Base-by-base conservation (phyloP, 495 filamentous ascomycete species). In the Tuber brumale region DNA sequence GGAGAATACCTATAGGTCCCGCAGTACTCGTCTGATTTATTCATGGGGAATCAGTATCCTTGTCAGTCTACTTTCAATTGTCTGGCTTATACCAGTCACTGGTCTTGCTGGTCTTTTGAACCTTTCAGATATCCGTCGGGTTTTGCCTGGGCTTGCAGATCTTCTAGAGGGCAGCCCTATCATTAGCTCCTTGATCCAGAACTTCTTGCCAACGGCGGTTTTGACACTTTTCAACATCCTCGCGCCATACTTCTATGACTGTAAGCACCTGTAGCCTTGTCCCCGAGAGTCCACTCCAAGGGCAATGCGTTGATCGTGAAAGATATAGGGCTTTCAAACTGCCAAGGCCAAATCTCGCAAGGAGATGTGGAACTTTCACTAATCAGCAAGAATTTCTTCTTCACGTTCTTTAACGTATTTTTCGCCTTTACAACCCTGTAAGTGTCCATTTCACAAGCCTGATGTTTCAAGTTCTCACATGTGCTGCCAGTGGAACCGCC, bases 331-430 rank as follows among this genome's bases (percentile, higher is more conserved):
- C 88, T 98, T 35, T 93, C 95, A 1, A 92, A 92, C 82, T 86
- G 89, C 41, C 95, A 99, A 86, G 95, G 95, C 75, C 94, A 97
- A 91, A 91, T 95, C 72, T 97, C 95, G 0, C 93, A 92, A 79
- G 92, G 92, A 39, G 96, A 99, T 75, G 89, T 98, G n/a, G 96
- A 97, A 81, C 88, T 98, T 16, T 97, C 95, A 12, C 86, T 94
- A 61, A 94, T 98, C 82, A 97, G 93, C 75, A 99, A 99, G 86
- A 99, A 97, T 82, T 99, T 97, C 85, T 97, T 97, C 88, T 99
- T 98, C 85, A 93, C 92, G 45, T 99, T 99, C 86, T 97, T 98
- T 89, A 99, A 99, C 85, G 90, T 97, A 37, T 99, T 99, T 85
- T 86, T 98, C 72, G 88, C 97, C 69, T 97, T 97, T 83, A 97